Percentiles rank a stretch among this genome's conserved stretches.
Conservation (phyloP, 2,329 filamentous ascomycete species). For the Aspergillus nomiae region DNA sequence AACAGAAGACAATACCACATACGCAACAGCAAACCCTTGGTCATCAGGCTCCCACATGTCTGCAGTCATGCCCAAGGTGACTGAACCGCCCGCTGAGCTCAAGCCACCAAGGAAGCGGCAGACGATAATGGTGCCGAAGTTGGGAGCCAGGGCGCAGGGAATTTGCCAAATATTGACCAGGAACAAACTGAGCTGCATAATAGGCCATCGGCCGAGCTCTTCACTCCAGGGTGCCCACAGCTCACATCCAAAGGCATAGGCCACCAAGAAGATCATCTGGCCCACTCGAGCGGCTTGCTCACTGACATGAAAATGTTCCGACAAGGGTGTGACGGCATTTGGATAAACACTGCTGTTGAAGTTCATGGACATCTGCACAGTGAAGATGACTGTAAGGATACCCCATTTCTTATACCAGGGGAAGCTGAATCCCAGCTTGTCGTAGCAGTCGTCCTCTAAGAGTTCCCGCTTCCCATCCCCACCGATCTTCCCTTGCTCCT, state of each 20-base stretch:
- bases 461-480: slow-evolving; percentile 40
- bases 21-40: slow-evolving; percentile 75
- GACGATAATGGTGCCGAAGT: slow-evolving; percentile 69
- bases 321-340: slow-evolving; percentile 67
- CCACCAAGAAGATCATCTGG: slow-evolving; percentile 74
- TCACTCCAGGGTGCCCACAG: slow-evolving; percentile 87
- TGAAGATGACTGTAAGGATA: slow-evolving; percentile 70
- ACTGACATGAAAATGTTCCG: slow-evolving; percentile 67
- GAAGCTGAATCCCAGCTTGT: slow-evolving; percentile 64
- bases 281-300: slow-evolving; percentile 69
- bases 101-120: slow-evolving; percentile 69
- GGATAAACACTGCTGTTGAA: slow-evolving; percentile 75
- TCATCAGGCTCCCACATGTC: slow-evolving; percentile 71
- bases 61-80: slow-evolving; percentile 73
- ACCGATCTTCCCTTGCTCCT: slow-evolving; percentile 11
- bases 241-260: slow-evolving; percentile 84
- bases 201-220: slow-evolving; percentile 76
- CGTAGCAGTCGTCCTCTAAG: slow-evolving; percentile 60
- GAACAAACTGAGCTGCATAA: slow-evolving; percentile 71
- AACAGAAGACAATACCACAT: slow-evolving; percentile 76
- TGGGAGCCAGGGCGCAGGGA: slow-evolving; percentile 70
- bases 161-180: slow-evolving; percentile 79
- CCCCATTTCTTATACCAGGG: slow-evolving; percentile 66
- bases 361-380: slow-evolving; percentile 76
- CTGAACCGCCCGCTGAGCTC: slow-evolving; percentile 70